phyloP scores from a whole-genome alignment of 2,329 filamentous ascomycete species.

The Cucurbitaria berberidis region DNA sequence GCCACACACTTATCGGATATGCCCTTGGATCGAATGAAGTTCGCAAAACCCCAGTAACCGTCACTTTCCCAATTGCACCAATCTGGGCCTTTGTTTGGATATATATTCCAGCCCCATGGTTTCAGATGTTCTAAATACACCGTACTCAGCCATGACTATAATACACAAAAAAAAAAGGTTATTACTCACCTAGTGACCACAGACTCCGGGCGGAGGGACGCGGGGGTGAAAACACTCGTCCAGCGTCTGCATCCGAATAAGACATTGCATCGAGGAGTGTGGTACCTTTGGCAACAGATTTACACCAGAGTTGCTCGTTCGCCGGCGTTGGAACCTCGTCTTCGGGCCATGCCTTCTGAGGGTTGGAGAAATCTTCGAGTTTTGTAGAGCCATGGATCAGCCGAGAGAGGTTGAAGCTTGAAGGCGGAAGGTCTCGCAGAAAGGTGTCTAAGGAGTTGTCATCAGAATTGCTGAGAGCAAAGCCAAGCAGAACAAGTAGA shows the following conservation, averaged over 20 bases:
- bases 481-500: not conserved
- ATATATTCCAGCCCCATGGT: not conserved
- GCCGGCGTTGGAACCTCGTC: not conserved
- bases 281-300: not conserved
- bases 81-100: not conserved
- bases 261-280: slow-evolving; percentile 1
- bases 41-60: not conserved
- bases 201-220: not conserved
- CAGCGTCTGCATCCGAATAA: slow-evolving; percentile 1
- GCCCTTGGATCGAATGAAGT: not conserved
- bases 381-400: not conserved
- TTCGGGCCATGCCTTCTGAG: not conserved
- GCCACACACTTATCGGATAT: not conserved
- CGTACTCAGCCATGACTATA: not conserved
- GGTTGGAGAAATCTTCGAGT: not conserved
- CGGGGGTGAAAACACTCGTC: not conserved
- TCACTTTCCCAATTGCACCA: not conserved
- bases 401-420: not conserved
- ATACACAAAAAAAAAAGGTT: not conserved
- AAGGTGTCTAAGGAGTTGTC: not conserved
- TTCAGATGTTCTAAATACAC: not conserved
- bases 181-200: not conserved
- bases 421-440: not conserved
- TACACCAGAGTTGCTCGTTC: slow-evolving; percentile 1
- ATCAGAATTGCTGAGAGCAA: not conserved